Percentiles rank a stretch among this genome's conserved stretches.
Evolutionary conservation across 495 filamentous ascomycete genomes (phyloP).

Genomic region (Penicillium manginii): DNA sequence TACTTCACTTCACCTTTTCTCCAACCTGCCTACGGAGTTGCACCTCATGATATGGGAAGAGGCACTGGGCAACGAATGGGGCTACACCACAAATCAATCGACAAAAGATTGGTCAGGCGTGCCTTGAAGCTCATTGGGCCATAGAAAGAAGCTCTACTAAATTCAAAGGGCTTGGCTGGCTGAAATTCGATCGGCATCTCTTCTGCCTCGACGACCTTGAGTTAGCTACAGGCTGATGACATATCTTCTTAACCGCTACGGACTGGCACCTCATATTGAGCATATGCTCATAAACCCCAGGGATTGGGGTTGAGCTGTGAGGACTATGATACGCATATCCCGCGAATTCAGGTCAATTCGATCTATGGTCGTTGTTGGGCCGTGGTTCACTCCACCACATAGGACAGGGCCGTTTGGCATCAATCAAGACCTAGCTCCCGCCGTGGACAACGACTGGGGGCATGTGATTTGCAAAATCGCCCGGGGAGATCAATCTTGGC

Average conservation of each 20-base stretch:
- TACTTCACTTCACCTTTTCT: not conserved
- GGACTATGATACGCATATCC: not conserved
- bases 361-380: not conserved
- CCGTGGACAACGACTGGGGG: not conserved
- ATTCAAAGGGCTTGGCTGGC: not conserved
- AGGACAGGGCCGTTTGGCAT: not conserved
- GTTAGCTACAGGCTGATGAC: not conserved
- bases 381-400: not conserved
- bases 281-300: not conserved
- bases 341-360: not conserved
- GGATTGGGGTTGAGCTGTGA: not conserved
- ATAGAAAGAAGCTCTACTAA: not conserved
- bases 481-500: not conserved
- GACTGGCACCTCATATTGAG: not conserved
- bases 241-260: not conserved
- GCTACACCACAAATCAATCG: no score
- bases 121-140: not conserved
- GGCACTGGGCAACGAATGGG: not conserved
- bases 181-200: not conserved
- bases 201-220: not conserved
- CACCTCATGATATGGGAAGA: not conserved
- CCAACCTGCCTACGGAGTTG: not conserved
- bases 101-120: not conserved
- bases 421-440: not conserved
- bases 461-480: not conserved